Evolutionary conservation across 768 basidiomycete genomes (phyloP).

Genomic region (Collybia sp.): DNA sequence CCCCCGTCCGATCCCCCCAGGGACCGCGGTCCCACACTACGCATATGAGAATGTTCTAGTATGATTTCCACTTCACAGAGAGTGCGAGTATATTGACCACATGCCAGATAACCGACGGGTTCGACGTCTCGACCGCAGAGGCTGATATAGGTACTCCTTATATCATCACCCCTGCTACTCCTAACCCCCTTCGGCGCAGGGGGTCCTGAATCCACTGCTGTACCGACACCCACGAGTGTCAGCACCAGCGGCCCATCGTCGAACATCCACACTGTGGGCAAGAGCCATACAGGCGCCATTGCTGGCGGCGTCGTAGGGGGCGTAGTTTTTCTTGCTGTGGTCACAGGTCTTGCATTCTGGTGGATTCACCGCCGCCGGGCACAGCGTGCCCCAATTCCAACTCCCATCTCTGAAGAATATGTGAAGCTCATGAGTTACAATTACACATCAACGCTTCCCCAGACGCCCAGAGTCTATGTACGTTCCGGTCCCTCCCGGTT

Average conservation of each 20-base stretch:
- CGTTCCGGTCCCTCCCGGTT: too few species aligned
- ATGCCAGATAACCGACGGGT: neutral
- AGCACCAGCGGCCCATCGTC: neutral
- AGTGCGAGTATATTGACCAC: neutral
- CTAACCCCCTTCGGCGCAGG: neutral
- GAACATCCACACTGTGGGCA: constrained; percentile 9
- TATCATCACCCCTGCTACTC: too few species aligned
- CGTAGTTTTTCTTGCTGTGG: constrained; percentile 37
- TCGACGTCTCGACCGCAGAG: neutral
- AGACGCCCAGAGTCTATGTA: too few species aligned
- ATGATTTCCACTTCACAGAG: neutral
- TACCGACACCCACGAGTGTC: constrained; percentile 7
- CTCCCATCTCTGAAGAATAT: too few species aligned
- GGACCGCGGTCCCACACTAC: neutral
- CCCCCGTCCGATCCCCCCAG: neutral
- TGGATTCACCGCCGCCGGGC: constrained; percentile 19
- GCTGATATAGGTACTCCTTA: neutral
- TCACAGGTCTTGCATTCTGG: constrained; percentile 28
- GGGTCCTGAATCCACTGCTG: constrained; percentile 26
- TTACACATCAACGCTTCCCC: too few species aligned
- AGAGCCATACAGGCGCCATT: constrained; percentile 37
- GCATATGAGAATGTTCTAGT: neutral
- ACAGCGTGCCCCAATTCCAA: too few species aligned
- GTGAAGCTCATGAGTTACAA: too few species aligned
- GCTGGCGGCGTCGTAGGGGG: constrained; percentile 63